Evolutionary conservation across 1,284 basidiomycete species (phyloP).

Genomic region (Trichosporon sp.): DNA sequence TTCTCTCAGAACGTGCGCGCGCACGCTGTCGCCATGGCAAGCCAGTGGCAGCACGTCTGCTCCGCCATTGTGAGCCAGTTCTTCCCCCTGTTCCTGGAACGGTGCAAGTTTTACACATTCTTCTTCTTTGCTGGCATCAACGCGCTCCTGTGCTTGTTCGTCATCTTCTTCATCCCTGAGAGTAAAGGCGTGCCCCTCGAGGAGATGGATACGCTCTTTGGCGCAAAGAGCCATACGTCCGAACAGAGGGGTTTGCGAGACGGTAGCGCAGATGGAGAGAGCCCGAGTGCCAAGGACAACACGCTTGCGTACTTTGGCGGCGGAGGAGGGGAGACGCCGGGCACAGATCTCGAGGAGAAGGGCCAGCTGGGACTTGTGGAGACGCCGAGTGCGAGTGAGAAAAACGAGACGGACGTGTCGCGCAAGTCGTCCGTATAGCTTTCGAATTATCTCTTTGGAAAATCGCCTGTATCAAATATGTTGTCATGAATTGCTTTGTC

Average conservation of each 20-base stretch:
- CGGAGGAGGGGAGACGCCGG: too few species aligned
- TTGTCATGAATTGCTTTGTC: too few species aligned
- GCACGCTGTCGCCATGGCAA: conserved; percentile 18
- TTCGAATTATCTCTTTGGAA: too few species aligned
- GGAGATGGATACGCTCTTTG: conserved; percentile 78
- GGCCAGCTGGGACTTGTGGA: too few species aligned
- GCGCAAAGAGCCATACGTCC: neutral
- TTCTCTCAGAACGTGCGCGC: conserved; percentile 22
- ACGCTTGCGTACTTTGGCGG: neutral
- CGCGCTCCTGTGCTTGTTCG: neutral
- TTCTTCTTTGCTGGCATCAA: conserved; percentile 10
- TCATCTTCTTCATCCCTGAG: conserved; percentile 18
- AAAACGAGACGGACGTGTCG: too few species aligned
- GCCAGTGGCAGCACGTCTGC: conserved; percentile 21
- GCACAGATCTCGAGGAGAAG: too few species aligned
- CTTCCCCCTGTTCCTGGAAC: conserved; percentile 10
- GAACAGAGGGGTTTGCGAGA: neutral
- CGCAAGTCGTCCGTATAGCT: too few species aligned
- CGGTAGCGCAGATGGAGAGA: neutral
- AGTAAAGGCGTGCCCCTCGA: conserved; percentile 56
- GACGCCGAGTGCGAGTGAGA: too few species aligned
- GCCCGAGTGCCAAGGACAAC: too few species aligned
- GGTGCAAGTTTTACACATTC: conserved; percentile 10
- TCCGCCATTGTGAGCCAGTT: conserved; percentile 20
- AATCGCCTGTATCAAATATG: too few species aligned